A percentile compares a stretch with the other conserved stretches of the same genome.
Conservation (phyloP, 306 rosid genomes). For the Dalbergia cochinchinensis region DNA sequence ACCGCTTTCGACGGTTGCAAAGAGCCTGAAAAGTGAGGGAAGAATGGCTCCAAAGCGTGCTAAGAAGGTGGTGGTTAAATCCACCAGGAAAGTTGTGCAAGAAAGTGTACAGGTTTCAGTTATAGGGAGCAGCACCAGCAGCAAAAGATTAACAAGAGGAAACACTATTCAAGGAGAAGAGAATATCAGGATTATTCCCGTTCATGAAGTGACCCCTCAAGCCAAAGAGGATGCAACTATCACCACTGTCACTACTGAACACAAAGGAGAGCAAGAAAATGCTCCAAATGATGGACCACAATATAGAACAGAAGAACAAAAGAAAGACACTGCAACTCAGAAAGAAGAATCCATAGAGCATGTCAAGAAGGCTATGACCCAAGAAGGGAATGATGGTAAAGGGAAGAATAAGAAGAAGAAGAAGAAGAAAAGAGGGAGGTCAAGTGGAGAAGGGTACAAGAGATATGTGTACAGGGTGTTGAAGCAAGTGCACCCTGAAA, state of each 20-base stretch:
- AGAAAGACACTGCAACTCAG: not conserved
- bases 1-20: not conserved
- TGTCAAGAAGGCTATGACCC: not conserved
- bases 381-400: constrained; percentile 2
- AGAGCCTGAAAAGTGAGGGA: not conserved
- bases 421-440: constrained; percentile 38
- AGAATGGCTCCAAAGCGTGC: constrained; percentile 64
- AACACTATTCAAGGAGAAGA: constrained; percentile 10
- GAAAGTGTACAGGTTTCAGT: constrained; percentile 50
- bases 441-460: constrained; percentile 62
- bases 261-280: constrained; percentile 25
- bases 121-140: constrained; percentile 39
- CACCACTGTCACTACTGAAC: constrained; percentile 16
- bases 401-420: constrained; percentile 41
- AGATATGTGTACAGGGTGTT: constrained; percentile 72
- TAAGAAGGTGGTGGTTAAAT: constrained; percentile 41
- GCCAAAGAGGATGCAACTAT: constrained; percentile 12
- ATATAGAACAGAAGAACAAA: constrained; percentile 1
- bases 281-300: not conserved
- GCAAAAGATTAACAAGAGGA: constrained; percentile 26
- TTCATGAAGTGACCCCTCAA: constrained; percentile 46
- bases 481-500: constrained; percentile 84
- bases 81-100: constrained; percentile 54
- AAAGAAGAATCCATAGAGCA: constrained; percentile 5
- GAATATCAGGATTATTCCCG: constrained; percentile 42